These are phyloP conservation scores for Salvia hispanica DNA, from an alignment of 257 asterid species.

Conservation along the genomic window DNA sequence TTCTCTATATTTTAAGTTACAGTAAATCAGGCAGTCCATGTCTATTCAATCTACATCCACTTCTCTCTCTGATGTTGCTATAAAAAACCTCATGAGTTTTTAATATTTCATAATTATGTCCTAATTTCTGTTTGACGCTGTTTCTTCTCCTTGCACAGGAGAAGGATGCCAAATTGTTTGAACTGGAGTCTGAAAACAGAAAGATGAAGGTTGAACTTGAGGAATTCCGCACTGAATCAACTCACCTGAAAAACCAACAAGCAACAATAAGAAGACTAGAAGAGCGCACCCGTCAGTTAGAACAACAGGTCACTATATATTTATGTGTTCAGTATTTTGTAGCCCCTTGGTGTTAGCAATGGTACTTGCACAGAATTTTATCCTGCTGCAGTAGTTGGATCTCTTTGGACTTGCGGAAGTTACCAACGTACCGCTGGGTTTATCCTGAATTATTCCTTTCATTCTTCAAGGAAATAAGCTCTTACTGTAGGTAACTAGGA, in stretches of 20 bases:
- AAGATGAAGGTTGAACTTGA: slow-evolving; percentile 99
- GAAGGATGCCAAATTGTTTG: slow-evolving; percentile 81
- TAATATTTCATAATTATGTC: slow-evolving; percentile 1
- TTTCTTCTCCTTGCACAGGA: slow-evolving; percentile 56
- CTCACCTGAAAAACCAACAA: slow-evolving; percentile 97
- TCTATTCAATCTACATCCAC: slow-evolving; percentile 9
- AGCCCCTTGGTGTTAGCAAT: slow-evolving; percentile 28
- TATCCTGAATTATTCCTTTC: not conserved
- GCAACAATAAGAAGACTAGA: slow-evolving; percentile 96
- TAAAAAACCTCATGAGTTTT: slow-evolving; percentile 18
- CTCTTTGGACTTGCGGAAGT: slow-evolving; percentile 21
- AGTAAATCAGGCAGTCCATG: not conserved
- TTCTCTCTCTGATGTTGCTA: slow-evolving; percentile 20
- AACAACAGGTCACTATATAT: slow-evolving; percentile 73
- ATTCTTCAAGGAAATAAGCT: slow-evolving; percentile 2
- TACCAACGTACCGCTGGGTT: slow-evolving; percentile 3
- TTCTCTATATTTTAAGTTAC: slow-evolving; percentile 10
- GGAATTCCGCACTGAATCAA: slow-evolving; percentile 91
- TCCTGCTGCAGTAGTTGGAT: slow-evolving; percentile 21
- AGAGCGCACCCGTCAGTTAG: slow-evolving; percentile 97
- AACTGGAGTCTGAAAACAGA: slow-evolving; percentile 91
- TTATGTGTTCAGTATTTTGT: slow-evolving; percentile 11
- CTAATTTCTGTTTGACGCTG: slow-evolving; percentile 9
- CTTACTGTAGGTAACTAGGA: not conserved
- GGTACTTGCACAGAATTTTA: slow-evolving; percentile 3